phyloP scores from a whole-genome alignment of 1,139 yeast genomes.

The Candida tropicalis region DNA sequence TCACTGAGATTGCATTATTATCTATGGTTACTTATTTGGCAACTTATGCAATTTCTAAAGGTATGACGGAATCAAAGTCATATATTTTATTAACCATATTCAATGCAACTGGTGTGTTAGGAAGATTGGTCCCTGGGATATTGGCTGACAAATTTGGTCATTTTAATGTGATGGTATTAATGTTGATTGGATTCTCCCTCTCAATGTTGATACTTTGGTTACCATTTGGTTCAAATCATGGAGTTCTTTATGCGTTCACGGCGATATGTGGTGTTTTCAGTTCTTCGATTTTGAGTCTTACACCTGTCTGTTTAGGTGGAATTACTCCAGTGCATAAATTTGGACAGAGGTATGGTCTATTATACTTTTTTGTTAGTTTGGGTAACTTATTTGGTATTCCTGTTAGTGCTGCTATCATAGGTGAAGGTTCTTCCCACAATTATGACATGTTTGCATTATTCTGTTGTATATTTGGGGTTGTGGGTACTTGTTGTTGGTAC shows the following conservation, averaged over 20 bases:
- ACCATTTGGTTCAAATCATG: slow-evolving; percentile 51
- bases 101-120: slow-evolving; percentile 62
- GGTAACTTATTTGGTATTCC: slow-evolving; percentile 43
- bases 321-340: slow-evolving; percentile 34
- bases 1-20: slow-evolving; percentile 59
- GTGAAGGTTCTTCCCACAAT: slow-evolving; percentile 27
- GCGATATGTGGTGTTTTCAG: slow-evolving; percentile 52
- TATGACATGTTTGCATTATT: slow-evolving; percentile 30
- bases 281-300: slow-evolving; percentile 26
- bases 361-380: slow-evolving; percentile 40
- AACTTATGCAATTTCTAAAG: slow-evolving; percentile 56
- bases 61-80: slow-evolving; percentile 53
- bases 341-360: slow-evolving; percentile 44
- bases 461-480: slow-evolving; percentile 23
- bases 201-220: slow-evolving; percentile 51
- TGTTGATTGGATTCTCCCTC: slow-evolving; percentile 45
- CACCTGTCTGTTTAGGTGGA: slow-evolving; percentile 42
- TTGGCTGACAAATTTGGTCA: slow-evolving; percentile 59
- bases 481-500: slow-evolving; percentile 24
- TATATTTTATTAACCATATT: slow-evolving; percentile 55
- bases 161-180: slow-evolving; percentile 53
- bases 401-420: slow-evolving; percentile 52
- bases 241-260: slow-evolving; percentile 48
- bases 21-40: slow-evolving; percentile 56
- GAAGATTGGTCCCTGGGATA: slow-evolving; percentile 59